These are phyloP conservation scores for Rhododendron molle DNA, from an alignment of 148 eudicot genomes.

Conservation along the genomic window DNA sequence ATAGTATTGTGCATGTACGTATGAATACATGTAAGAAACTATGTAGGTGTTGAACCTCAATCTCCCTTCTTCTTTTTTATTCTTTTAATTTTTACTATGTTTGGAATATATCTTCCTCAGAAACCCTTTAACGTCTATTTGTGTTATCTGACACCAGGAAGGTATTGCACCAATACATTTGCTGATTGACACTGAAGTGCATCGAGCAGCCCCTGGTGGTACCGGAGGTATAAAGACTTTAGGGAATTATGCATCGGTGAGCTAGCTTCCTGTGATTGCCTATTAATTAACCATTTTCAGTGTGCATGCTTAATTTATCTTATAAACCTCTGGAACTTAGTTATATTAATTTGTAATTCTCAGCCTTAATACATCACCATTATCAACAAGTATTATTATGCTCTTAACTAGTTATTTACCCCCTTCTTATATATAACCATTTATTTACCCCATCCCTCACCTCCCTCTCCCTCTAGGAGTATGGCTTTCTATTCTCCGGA, in stretches of 20 bases:
- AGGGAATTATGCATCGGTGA: conserved; percentile 96
- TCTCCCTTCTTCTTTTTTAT: not conserved
- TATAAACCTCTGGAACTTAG: not conserved
- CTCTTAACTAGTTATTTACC: not conserved
- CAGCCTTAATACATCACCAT: not conserved
- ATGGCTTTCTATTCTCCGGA: not conserved
- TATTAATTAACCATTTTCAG: not conserved
- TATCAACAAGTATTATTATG: not conserved
- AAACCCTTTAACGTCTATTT: not conserved
- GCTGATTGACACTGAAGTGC: conserved; percentile 85
- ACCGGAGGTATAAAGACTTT: conserved; percentile 89
- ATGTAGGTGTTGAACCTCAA: not conserved
- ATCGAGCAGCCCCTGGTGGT: conserved; percentile 97
- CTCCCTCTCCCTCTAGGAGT: not conserved
- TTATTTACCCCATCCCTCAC: not conserved
- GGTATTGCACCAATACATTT: conserved; percentile 87
- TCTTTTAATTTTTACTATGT: not conserved
- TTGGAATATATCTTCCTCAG: not conserved
- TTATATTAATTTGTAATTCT: not conserved
- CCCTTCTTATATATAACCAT: not conserved
- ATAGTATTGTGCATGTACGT: not conserved
- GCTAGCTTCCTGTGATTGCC: conserved; percentile 13
- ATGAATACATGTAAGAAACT: not conserved
- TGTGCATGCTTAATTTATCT: not conserved
- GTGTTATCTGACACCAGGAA: conserved; percentile 45